Conservation (phyloP, 164 flowering plant genomes). For the Platanus orientalis region DNA sequence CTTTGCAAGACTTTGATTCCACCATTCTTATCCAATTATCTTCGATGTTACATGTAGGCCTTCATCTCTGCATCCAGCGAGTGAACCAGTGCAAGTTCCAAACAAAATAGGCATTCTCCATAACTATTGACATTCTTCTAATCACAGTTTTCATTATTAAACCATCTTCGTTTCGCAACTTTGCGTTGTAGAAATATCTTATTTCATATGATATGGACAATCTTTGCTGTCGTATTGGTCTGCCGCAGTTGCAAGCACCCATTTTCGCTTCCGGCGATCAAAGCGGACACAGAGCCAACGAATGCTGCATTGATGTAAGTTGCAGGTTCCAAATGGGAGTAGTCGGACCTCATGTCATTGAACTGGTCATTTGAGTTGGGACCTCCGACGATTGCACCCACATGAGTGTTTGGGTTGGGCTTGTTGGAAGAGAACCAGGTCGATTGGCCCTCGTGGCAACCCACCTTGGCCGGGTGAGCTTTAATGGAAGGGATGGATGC, state of each 20-base stretch:
- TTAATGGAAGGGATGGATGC: constrained; percentile 59
- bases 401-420: constrained; percentile 60
- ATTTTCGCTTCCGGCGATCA: constrained; percentile 17
- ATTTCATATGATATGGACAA: neutral
- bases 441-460: constrained; percentile 50
- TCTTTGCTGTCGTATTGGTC: neutral
- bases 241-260: constrained; percentile 9
- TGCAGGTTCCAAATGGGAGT: constrained; percentile 56
- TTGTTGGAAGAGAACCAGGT: constrained; percentile 29
- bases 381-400: constrained; percentile 84
- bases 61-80: too few relatives aligned
- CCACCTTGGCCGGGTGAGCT: constrained; percentile 41
- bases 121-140: too few relatives aligned
- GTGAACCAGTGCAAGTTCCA: too few relatives aligned
- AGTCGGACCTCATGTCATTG: constrained; percentile 53
- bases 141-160: too few relatives aligned
- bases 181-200: too few relatives aligned
- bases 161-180: too few relatives aligned
- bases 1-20: too few relatives aligned
- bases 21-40: too few relatives aligned
- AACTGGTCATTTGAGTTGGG: constrained; percentile 58
- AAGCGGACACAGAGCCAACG: constrained; percentile 57
- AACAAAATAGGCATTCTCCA: too few relatives aligned
- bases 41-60: too few relatives aligned
- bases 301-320: constrained; percentile 82